Evolutionary conservation across 805 yeast genomes (phyloP), one percentile per base, ranked within the genome.

Genomic region (Saccharomycopsis capsularis): DNA sequence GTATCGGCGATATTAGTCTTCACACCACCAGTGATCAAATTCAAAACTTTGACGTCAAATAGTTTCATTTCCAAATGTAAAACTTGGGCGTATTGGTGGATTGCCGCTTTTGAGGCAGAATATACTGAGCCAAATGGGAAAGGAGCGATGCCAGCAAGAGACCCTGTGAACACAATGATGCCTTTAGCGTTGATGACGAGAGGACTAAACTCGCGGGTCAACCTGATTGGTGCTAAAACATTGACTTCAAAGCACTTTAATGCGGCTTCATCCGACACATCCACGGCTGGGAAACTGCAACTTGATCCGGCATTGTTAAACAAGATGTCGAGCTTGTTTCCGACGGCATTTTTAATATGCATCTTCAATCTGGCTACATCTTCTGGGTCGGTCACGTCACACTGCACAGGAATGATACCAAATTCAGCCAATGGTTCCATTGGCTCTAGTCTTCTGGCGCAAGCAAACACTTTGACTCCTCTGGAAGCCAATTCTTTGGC

Each of bases 11-110:
- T 82, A 49, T 79, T 71, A 0, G 93, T 82, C 21, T 67, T 66
- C 27, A 85, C 93, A 34, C 85, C 91, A 27, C 95, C 95, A 6
- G 93, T 85, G 37, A 83, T 64, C 11, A 81, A 70, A 57, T 82
- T 81, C 52, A 82, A 68, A 0, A 85, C 91, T 44, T 78, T 70
- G 3, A 85, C 91, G 15, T 75, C 84, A 57, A 83, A 81, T 3
- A 87, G 84, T 60, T 76, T 76, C 73, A 85, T 61, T 63, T 85
- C 95, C 23, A 80, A 59, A 46, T 81, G 75, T 48, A 85, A 65
- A 2, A 73, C 73, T 37, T 76, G 73, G 0, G 87, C 84, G 59
- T 79, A 85, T 56, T 76, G 81, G 55, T 83, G 87, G 50, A 85
- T 78, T 0, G 91, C 90, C 4, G 90, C 87, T 58, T 85, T 85